Percentiles rank a stretch among this genome's conserved stretches.
These are phyloP conservation scores for Heteromeles arbutifolia DNA, from an alignment of 306 rosid genomes.

Conservation along the genomic window DNA sequence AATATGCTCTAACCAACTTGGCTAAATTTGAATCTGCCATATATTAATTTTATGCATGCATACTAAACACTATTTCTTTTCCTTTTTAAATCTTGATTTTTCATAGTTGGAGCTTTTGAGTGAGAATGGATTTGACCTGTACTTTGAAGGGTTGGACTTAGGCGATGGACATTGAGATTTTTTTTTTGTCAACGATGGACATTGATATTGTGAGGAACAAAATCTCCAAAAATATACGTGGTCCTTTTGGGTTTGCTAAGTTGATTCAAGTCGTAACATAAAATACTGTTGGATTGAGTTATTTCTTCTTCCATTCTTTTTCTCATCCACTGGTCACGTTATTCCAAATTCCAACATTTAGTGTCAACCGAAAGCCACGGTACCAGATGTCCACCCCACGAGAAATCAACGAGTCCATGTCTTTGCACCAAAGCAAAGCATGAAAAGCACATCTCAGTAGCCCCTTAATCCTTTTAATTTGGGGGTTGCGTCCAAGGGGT, in stretches of 20 bases:
- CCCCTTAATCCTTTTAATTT: background rate
- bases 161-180: background rate
- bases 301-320: background rate
- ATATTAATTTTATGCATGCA: background rate
- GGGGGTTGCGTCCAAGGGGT: background rate
- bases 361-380: constrained; percentile 4
- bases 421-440: background rate
- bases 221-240: background rate
- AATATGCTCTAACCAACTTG: too few species aligned
- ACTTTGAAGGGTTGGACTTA: background rate
- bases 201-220: background rate
- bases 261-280: background rate
- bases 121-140: background rate
- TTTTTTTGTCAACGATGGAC: background rate
- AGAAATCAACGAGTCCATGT: background rate
- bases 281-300: background rate
- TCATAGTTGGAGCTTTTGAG: background rate
- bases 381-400: constrained; percentile 8
- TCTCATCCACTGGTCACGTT: background rate
- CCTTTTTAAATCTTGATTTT: background rate
- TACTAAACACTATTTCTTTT: background rate
- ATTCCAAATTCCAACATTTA: constrained; percentile 6
- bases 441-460: background rate
- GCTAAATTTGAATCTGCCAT: too few species aligned
- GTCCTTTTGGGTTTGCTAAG: background rate